Base-by-base conservation (phyloP, 129 eudicot genomes). In the Chrysanthemum seticuspe region DNA sequence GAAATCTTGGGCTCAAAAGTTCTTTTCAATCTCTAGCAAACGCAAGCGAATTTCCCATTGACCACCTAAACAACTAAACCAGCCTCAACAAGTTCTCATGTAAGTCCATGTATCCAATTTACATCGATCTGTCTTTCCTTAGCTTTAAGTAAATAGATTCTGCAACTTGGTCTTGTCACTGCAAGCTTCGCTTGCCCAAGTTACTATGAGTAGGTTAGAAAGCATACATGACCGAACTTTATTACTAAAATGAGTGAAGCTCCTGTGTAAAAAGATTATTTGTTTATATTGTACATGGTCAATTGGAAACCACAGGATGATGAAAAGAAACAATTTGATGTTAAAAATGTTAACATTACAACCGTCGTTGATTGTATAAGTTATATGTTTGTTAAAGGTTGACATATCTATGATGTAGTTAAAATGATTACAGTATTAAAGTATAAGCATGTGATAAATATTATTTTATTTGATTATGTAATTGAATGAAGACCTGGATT, bases 1-100 rank as follows among this genome's bases (percentile, higher is more conserved):
- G 87, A 93, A 93, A 77, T 79, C 90, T n/a, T 93, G 98, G 98
- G 82, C 85, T 80, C 86, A 80, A 9, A 84, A 82, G 3, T 89
- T 80, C 79, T 89, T 87, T 80, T 80, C 95, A 18, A 86, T 62
- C 55, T 80, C 88, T 45, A 89, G 87, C 59, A 87, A 93, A 83
- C 87, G 97, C 80, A 87, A 87, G 81, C 86, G 90, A 72, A 71
- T 80, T 82, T 83, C 71, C 47, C 47, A 53, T 16, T 75, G 87
- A 81, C 70, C 80, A 83, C 80, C 77, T 84, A 34, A 84, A 75
- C 68, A 56, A 84, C 74, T 80, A 74, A 75, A 67, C 73, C 67
- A 65, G 74, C 49, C 18, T 72, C 56, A 74, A 70, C 29, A 48
- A 75, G 63, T 47, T 64, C 64, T 56, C 68, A 78, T 72, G 82